These are phyloP conservation scores for Crithidia bombi DNA, from an alignment of 208 protist species.

Conservation along the genomic window DNA sequence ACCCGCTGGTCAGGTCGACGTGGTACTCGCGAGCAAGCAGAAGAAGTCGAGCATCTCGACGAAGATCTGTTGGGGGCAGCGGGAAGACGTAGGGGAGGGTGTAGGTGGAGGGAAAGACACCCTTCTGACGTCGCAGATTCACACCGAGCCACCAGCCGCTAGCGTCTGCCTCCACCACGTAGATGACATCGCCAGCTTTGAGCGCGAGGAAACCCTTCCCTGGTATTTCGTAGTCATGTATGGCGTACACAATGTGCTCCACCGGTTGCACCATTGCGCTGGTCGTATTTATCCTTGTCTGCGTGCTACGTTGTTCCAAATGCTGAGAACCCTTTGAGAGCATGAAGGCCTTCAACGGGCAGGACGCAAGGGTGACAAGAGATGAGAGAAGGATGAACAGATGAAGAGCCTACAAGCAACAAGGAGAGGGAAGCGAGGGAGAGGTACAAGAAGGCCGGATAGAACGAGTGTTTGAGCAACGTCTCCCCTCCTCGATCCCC, in stretches of 20 bases:
- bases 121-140: slow-evolving; percentile 51
- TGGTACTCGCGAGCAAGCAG: slow-evolving; percentile 29
- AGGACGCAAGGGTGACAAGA: too few species aligned
- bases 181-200: slow-evolving; percentile 51
- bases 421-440: too few species aligned
- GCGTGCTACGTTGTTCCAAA: too few species aligned
- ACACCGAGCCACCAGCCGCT: slow-evolving; percentile 82
- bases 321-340: too few species aligned
- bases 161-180: slow-evolving; percentile 57
- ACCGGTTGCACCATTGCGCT: slow-evolving; percentile 24
- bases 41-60: slow-evolving; percentile 38
- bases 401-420: too few species aligned
- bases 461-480: too few species aligned
- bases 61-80: slow-evolving; percentile 35
- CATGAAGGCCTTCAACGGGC: too few species aligned
- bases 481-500: too few species aligned
- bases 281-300: background rate
- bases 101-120: slow-evolving; percentile 80
- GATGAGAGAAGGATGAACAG: too few species aligned
- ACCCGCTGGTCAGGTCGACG: slow-evolving; percentile 38
- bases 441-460: too few species aligned
- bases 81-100: slow-evolving; percentile 45
- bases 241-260: slow-evolving; percentile 45
- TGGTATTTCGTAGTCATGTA: slow-evolving; percentile 59
- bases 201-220: slow-evolving; percentile 57